Conservation (phyloP, 2,329 filamentous ascomycete species). For the Cryphonectria radicalis region DNA sequence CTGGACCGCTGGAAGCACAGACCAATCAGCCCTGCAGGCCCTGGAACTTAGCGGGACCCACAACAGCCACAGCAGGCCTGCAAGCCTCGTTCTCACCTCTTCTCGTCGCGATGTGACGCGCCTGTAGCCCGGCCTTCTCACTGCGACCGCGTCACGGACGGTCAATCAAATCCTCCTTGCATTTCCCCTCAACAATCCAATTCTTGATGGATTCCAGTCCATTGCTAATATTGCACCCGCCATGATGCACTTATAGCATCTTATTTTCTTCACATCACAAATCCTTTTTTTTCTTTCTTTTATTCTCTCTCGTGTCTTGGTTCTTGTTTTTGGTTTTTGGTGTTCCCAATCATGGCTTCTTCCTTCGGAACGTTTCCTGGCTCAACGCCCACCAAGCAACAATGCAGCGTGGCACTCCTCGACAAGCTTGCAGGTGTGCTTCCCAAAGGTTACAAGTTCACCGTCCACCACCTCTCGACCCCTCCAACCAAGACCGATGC, state of each 20-base stretch:
- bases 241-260: slow-evolving; percentile 11
- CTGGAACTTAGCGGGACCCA: not conserved
- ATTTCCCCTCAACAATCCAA: not conserved
- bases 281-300: not conserved
- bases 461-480: slow-evolving; percentile 85
- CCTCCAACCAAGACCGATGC: slow-evolving; percentile 74
- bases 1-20: not conserved
- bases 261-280: not conserved
- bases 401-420: slow-evolving; percentile 39
- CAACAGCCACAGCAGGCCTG: slow-evolving; percentile 9
- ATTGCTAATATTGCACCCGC: not conserved
- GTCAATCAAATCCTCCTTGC: not conserved
- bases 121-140: not conserved
- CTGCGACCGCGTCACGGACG: not conserved
- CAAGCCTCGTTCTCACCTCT: not conserved
- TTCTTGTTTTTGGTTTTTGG: not conserved
- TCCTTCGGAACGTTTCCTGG: slow-evolving; percentile 27
- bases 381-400: slow-evolving; percentile 29
- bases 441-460: slow-evolving; percentile 62
- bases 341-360: slow-evolving; percentile 19
- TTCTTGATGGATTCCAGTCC: not conserved
- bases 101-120: slow-evolving; percentile 3
- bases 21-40: not conserved
- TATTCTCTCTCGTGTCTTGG: too few relatives aligned
- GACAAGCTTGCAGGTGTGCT: slow-evolving; percentile 54